Conservation (phyloP, 225 moss, liverwort and hornwort genomes). For the Anthoceros angustus region DNA sequence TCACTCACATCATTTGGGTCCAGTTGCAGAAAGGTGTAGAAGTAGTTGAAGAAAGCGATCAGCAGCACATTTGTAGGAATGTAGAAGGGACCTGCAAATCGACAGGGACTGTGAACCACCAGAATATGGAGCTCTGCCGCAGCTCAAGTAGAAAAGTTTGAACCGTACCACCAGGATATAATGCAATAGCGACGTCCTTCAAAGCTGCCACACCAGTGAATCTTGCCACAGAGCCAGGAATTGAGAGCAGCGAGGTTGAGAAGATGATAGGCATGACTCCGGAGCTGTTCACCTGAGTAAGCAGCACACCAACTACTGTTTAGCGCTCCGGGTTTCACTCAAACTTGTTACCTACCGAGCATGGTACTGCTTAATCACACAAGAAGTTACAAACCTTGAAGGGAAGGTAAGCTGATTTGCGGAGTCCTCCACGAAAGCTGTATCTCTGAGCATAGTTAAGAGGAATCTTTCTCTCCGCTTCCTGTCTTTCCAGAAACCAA, state of each 20-base stretch:
- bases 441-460: slow-evolving; percentile 93
- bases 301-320: background rate
- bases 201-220: slow-evolving; percentile 69
- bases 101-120: background rate
- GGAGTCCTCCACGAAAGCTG: slow-evolving; percentile 68
- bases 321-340: too few species aligned
- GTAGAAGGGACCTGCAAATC: slow-evolving; percentile 58
- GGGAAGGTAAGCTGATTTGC: slow-evolving; percentile 87
- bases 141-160: background rate
- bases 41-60: slow-evolving; percentile 98
- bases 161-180: slow-evolving; percentile 66
- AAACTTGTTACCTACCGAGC: background rate
- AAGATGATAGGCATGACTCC: slow-evolving; percentile 99
- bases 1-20: slow-evolving; percentile 96
- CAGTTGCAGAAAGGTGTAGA: slow-evolving; percentile 90
- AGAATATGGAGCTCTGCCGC: background rate
- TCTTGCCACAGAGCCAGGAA: slow-evolving; percentile 71
- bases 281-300: slow-evolving; percentile 77
- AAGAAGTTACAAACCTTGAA: slow-evolving; percentile 41
- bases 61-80: slow-evolving; percentile 80
- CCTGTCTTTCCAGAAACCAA: slow-evolving; percentile 30
- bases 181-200: slow-evolving; percentile 63
- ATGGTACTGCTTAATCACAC: background rate
- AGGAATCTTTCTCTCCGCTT: slow-evolving; percentile 94
- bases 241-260: slow-evolving; percentile 83